A percentile compares a stretch with the other conserved stretches of the same genome.
Conservation (phyloP, 768 basidiomycete genomes). For the Boletus edulis region DNA sequence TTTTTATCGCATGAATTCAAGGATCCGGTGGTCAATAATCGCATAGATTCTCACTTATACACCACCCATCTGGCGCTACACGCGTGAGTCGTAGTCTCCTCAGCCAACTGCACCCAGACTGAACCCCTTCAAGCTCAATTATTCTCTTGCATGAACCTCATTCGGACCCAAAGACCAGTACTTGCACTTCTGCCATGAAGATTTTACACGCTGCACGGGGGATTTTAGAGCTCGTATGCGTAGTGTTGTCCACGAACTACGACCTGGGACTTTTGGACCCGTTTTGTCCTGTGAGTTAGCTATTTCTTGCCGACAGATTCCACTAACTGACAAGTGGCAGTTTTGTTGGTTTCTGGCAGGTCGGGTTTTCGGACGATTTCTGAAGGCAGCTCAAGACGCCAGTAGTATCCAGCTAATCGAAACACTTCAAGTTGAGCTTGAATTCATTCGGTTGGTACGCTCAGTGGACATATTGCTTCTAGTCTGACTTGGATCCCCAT, state of each 20-base stretch:
- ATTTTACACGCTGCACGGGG: conserved; percentile 65
- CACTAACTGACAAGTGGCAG: conserved; percentile 29
- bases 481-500: background rate
- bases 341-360: conserved; percentile 72
- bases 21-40: conserved; percentile 50
- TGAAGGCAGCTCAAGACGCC: conserved; percentile 59
- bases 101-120: conserved; percentile 37
- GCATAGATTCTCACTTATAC: conserved; percentile 61
- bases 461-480: background rate
- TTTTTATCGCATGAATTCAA: conserved; percentile 56
- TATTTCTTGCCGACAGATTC: background rate
- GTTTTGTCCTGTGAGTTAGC: conserved; percentile 60
- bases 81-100: conserved; percentile 25
- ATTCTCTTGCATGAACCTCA: conserved; percentile 79
- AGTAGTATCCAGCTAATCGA: conserved; percentile 55
- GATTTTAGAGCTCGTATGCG: conserved; percentile 65
- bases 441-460: conserved; percentile 59
- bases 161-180: conserved; percentile 53
- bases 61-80: conserved; percentile 31
- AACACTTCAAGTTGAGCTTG: conserved; percentile 59
- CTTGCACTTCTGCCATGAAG: conserved; percentile 67
- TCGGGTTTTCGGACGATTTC: conserved; percentile 62
- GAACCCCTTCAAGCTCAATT: conserved; percentile 44
- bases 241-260: conserved; percentile 66
- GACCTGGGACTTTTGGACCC: conserved; percentile 68